A percentile compares a stretch with the other conserved stretches of the same genome.
Evolutionary conservation across 495 filamentous ascomycete species (phyloP).

Genomic region (Aspergillus campestris): DNA sequence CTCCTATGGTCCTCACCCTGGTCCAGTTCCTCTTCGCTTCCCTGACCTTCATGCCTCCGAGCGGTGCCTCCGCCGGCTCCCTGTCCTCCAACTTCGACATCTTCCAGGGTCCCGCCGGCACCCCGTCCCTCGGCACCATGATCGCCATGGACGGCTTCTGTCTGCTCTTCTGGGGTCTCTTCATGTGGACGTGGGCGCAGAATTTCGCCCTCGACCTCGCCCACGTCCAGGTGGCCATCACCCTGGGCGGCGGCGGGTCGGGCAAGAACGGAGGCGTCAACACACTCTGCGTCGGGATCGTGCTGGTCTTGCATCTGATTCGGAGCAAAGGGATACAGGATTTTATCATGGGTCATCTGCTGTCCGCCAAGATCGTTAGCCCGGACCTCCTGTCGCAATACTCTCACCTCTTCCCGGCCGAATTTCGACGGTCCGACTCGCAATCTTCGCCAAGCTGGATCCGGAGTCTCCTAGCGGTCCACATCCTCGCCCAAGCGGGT

Average conservation of each 20-base stretch:
- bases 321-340: slow-evolving; percentile 51
- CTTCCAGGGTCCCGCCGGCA: slow-evolving; percentile 61
- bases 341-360: slow-evolving; percentile 37
- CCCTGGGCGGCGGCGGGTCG: slow-evolving; percentile 76
- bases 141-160: slow-evolving; percentile 74
- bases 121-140: slow-evolving; percentile 71
- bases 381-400: slow-evolving; percentile 38
- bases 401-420: slow-evolving; percentile 34
- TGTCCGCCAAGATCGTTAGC: slow-evolving; percentile 37
- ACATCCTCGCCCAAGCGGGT: slow-evolving; percentile 76
- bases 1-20: slow-evolving; percentile 78
- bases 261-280: slow-evolving; percentile 65
- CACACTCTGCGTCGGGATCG: slow-evolving; percentile 71
- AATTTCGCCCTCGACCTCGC: slow-evolving; percentile 88
- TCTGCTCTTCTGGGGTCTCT: slow-evolving; percentile 70
- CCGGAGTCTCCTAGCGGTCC: slow-evolving; percentile 62
- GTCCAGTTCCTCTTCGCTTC: slow-evolving; percentile 91
- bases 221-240: slow-evolving; percentile 90
- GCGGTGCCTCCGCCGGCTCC: slow-evolving; percentile 39
- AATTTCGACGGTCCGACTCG: slow-evolving; percentile 33
- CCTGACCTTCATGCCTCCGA: slow-evolving; percentile 84
- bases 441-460: slow-evolving; percentile 51
- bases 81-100: slow-evolving; percentile 62
- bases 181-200: slow-evolving; percentile 82
- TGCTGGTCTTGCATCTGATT: slow-evolving; percentile 58